Evolutionary conservation across 805 yeast species (phyloP).

Genomic region (Candida vaughaniae): DNA sequence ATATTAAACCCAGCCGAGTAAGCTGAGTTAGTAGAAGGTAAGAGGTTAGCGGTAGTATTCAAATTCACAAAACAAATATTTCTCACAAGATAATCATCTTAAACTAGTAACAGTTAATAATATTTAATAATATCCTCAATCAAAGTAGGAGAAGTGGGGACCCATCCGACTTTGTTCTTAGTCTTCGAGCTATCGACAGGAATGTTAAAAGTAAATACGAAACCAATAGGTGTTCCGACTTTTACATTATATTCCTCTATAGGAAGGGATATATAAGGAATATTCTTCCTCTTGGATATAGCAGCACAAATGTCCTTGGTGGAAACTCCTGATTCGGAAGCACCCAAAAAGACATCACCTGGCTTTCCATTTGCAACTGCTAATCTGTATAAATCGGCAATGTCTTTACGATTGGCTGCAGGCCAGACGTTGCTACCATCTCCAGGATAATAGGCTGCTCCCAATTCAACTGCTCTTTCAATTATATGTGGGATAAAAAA

Average conservation of each 20-base stretch:
- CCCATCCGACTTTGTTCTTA: slow-evolving; percentile 22
- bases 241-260: slow-evolving; percentile 10
- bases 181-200: slow-evolving; percentile 17
- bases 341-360: slow-evolving; percentile 11
- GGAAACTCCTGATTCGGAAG: slow-evolving; percentile 17
- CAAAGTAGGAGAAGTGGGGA: slow-evolving; percentile 12
- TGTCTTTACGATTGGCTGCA: slow-evolving; percentile 29
- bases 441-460: slow-evolving; percentile 33
- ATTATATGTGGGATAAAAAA: slow-evolving; percentile 22
- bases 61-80: no score
- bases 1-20: no score
- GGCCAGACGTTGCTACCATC: slow-evolving; percentile 31
- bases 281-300: slow-evolving; percentile 17
- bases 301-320: slow-evolving; percentile 24
- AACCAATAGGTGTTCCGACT: slow-evolving; percentile 12
- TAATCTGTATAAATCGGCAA: slow-evolving; percentile 23
- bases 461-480: slow-evolving; percentile 27
- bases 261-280: slow-evolving; percentile 16
- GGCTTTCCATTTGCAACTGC: slow-evolving; percentile 12
- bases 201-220: slow-evolving; percentile 10
- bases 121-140: slow-evolving; percentile 6
- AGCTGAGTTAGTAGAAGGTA: no score
- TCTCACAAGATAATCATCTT: no score
- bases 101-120: no score
- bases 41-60: no score